These are phyloP conservation scores for Spizellomyces sp. DNA, from an alignment of 192 early-diverging fungal species.

Conservation along the genomic window DNA sequence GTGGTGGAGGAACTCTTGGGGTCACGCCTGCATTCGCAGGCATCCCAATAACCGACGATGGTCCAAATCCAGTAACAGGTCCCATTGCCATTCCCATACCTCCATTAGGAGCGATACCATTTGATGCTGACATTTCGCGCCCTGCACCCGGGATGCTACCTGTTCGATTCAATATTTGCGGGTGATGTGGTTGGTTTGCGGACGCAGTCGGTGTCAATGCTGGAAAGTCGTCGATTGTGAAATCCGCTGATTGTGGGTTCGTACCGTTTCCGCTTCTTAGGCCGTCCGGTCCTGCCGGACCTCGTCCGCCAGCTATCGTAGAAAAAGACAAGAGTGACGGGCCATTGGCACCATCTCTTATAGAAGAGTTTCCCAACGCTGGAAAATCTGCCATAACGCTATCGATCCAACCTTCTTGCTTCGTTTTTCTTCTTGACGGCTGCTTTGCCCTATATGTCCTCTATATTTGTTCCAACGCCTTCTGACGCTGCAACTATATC, in stretches of 20 bases:
- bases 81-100: conserved; percentile 37
- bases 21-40: conserved; percentile 32
- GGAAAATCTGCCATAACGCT: conserved; percentile 33
- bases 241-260: conserved; percentile 13
- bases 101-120: conserved; percentile 19
- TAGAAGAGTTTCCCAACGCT: conserved; percentile 18
- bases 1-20: no score
- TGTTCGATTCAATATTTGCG: conserved; percentile 18
- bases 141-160: conserved; percentile 7
- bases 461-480: no score
- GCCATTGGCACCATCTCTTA: conserved; percentile 9
- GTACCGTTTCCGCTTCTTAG: conserved; percentile 6
- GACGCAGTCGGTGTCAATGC: conserved; percentile 25
- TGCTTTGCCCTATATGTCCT: no score
- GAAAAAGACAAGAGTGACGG: conserved; percentile 29
- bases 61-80: conserved; percentile 39
- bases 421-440: no score
- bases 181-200: conserved; percentile 11
- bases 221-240: conserved; percentile 42
- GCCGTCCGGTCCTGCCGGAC: conserved; percentile 3
- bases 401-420: neutral
- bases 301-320: conserved; percentile 25
- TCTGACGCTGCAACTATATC: no score
- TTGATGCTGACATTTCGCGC: neutral
- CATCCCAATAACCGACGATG: conserved; percentile 38